Evolutionary conservation across 176 grass and related monocot species (phyloP), one percentile per base, ranked within the genome.

Genomic region (Aechmea fasciata): DNA sequence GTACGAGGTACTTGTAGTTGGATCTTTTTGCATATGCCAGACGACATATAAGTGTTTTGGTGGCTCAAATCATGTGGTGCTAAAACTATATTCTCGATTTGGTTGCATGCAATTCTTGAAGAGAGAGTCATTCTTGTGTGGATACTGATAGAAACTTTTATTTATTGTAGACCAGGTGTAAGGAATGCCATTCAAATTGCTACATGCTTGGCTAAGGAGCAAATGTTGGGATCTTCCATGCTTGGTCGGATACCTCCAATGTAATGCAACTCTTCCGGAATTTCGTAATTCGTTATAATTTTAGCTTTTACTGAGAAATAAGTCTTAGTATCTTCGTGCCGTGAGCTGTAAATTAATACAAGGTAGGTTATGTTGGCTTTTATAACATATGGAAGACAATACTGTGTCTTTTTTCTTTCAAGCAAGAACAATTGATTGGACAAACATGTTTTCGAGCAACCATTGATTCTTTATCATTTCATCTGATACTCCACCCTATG

Each of bases 191-290:
- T 92, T 71, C 81, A 79, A 83, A 80, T 90, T 69, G 86, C 93
- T 33, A 69, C 75, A 66, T 68, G 79, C 8, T 75, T 97, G 79
- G 86, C 84, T 80, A 85, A 85, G 83, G 93, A 97, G 69, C 93
- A 92, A 74, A 81, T 87, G 51, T 66, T 49, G 22, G 89, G 86
- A 54, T 70, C 84, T 13, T 79, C 83, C 64, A 65, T 92, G 68
- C 86, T 97, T 88, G 93, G 89, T 75, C 89, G 89, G 72, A 92
- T 97, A 90, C 89, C 89, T 75, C 93, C 93, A n/a, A 92, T 97
- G 93, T 97, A 97, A 87, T 81, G 24, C 51, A 61, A 51, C 13
- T 13, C 52, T 55, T 55, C 15, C 0, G 15, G 52, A 13, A 12
- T 55, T 55, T 55, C 15, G 19, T 59, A 59, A 59, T 59, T 59